phyloP scores from a whole-genome alignment of 306 rosid species.

The Medicago lupulina region DNA sequence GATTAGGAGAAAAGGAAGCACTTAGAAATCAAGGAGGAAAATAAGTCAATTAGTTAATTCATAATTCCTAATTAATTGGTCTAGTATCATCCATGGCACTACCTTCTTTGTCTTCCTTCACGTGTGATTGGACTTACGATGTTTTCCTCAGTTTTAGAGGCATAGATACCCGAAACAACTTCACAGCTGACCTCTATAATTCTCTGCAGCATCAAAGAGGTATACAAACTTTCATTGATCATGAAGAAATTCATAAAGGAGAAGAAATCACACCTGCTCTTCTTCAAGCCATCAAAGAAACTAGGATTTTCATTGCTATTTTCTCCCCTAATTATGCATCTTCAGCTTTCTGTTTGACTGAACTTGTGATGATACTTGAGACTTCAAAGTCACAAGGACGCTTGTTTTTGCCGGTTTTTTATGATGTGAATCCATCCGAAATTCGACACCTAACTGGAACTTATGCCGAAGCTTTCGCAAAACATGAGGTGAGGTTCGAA shows the following conservation, averaged over 20 bases:
- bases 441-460: background rate
- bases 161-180: background rate
- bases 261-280: conserved; percentile 10
- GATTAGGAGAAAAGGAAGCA: no score
- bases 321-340: conserved; percentile 7
- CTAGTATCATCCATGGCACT: no score
- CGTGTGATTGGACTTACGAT: conserved; percentile 33
- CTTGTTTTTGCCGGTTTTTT: conserved; percentile 1
- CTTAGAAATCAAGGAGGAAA: no score
- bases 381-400: background rate
- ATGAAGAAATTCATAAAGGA: background rate
- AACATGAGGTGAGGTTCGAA: background rate
- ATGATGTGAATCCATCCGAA: background rate
- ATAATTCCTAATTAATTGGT: no score
- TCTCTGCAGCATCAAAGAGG: background rate
- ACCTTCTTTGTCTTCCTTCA: no score
- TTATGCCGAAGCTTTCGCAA: background rate
- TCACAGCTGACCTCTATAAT: background rate
- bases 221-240: conserved; percentile 16
- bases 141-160: conserved; percentile 25
- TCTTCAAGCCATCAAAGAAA: background rate
- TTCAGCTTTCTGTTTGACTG: background rate
- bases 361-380: background rate
- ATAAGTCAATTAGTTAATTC: no score
- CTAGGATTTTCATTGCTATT: conserved; percentile 4